Base-by-base conservation (phyloP, 2,329 filamentous ascomycete genomes). In the Fusarium chaquense region DNA sequence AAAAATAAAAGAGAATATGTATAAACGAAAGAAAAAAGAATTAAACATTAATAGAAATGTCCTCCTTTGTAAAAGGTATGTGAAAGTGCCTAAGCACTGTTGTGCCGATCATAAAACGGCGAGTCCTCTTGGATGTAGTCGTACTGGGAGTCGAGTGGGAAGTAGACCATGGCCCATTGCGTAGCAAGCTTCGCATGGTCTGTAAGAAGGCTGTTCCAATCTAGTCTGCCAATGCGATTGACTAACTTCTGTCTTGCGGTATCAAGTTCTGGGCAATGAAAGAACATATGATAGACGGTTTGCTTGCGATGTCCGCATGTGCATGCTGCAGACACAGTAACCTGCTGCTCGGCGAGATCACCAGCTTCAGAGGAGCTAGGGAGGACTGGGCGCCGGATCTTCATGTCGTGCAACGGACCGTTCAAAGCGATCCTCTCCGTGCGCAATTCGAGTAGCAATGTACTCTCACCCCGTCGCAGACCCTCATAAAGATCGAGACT, bases 401-500 rank as follows among this genome's bases (percentile, higher is more conserved):
- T 26, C 24, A 51, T 40, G 11, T 40, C 47, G 7, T 40, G 11
- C 16, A 51, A 15, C 6, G 33, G 33, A 6, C 47, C 47, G 13
- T 51, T 51, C 10, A 51, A 16, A 16, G 20, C 36, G 15, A 63
- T 32, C 11, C 32, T 26, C 43, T 49, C 49, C 11, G 56, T 63
- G 10, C 43, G 30, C 16, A 59, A 28, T 2, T 63, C 55, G 4
- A 63, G 13, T 5, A 53, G 33, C 5, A 63, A 41, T 6, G 60
- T 61, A 2, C 33, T 38, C 20, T 55, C 41, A 1, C 47, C 43
- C 1, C 60, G 47, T 5, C 8, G 41, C 9, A 54, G 8, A 13
- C 20, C 20, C 12, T 32, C 20, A 26, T 63, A 60, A 20, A 54
- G 43, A 11, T 13, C 3, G 0, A 63, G 36, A 7, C 43, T 55